Evolutionary conservation across 192 early-diverging fungal genomes (phyloP), one percentile per base, ranked within the genome.

Genomic region (Coemansia pectinata): DNA sequence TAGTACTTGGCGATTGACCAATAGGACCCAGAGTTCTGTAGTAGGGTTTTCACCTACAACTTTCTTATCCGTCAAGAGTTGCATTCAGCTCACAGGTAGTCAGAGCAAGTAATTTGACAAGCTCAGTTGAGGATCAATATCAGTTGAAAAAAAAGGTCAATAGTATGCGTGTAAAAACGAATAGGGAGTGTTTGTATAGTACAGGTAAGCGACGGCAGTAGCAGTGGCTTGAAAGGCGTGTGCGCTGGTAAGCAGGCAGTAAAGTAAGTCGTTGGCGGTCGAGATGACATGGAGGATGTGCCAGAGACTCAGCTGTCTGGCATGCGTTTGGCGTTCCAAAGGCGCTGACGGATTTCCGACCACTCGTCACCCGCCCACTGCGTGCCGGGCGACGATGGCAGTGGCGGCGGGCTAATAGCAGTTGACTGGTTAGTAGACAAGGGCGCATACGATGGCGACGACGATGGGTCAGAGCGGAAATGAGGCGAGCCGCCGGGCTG

Each of bases 271-370:
- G 39, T 41, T 31, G 21, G 9, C 42, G 19, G 41, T 44, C 23
- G 53, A 12, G 39, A 67, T 58, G 21, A 21, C 19, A 50, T n/a
- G 10, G 47, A 14, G 17, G 14, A 45, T 17, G 6, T 15, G 9
- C 19, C 47, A 50, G 47, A 50, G 52, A 19, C 50, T 41, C 27
- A 67, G 31, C 66, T 36, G 41, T 31, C 41, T 2, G 34, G 31
- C 6, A 55, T 52, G 33, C 57, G 61, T 52, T 77, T 77, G 34
- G 80, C 80, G 64, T 82, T 82, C 80, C 80, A 82, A 40, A 82
- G 72, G 3, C 80, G 75, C 66, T 48, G 64, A 23, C 75, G 75
- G 71, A 82, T 77, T 40, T 70, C 65, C 3, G 75, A 65, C 80
- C 80, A 82, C 45, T 77, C 80, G 69, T 77, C 71, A 55, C 63